phyloP scores from a whole-genome alignment of 179 eudicot genomes.

The Patellifolia procumbens region DNA sequence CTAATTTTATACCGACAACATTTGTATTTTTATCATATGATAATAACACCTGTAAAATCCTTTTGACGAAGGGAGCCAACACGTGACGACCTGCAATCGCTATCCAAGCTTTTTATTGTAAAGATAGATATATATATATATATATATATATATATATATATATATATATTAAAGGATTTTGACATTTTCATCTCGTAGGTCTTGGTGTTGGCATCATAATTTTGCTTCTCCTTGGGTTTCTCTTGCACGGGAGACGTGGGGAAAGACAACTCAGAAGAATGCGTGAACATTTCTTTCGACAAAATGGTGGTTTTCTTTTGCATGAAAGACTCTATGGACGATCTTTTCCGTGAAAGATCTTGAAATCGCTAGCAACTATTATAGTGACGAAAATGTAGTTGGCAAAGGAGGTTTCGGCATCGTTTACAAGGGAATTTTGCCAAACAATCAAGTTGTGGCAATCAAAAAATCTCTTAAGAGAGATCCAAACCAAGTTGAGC shows the following conservation, averaged over 20 bases:
- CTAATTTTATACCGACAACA: too few relatives aligned
- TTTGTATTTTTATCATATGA: too few relatives aligned
- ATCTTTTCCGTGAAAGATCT: background rate
- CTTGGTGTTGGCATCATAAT: background rate
- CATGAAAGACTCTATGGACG: background rate
- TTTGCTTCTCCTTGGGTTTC: background rate
- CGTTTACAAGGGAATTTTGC: background rate
- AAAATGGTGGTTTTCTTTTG: background rate
- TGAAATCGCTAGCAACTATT: background rate
- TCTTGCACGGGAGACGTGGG: background rate
- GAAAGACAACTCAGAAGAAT: background rate
- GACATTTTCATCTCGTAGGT: background rate
- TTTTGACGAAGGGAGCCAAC: too few relatives aligned
- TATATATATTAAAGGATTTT: too few relatives aligned
- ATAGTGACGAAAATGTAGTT: background rate
- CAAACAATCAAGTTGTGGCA: conserved; percentile 3
- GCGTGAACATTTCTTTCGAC: background rate
- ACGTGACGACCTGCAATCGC: too few relatives aligned
- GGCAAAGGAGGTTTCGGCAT: conserved; percentile 4
- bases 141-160: too few relatives aligned
- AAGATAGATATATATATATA: too few relatives aligned
- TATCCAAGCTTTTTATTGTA: too few relatives aligned
- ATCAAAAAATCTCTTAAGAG: conserved; percentile 3
- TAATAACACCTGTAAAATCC: too few relatives aligned
- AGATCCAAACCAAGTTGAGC: conserved; percentile 3